Conservation (phyloP, 2,329 filamentous ascomycete species). For the Calonectria honghensis region DNA sequence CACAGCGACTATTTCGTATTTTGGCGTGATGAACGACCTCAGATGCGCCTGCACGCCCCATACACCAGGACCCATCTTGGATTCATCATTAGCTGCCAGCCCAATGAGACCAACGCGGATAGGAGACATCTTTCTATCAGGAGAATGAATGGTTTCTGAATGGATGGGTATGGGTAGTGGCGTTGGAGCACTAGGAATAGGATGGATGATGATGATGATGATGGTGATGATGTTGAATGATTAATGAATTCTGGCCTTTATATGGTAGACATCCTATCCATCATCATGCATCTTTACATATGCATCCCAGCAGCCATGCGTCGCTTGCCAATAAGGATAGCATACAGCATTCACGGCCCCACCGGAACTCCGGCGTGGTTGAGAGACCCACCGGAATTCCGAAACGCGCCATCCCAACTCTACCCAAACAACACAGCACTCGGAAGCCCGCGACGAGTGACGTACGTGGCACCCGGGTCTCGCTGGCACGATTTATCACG, state of each 20-base stretch:
- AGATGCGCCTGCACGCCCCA: constrained; percentile 74
- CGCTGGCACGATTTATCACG: neutral
- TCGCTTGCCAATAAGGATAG: neutral
- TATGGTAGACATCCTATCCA: neutral
- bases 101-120: constrained; percentile 51
- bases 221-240: neutral
- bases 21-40: constrained; percentile 60
- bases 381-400: constrained; percentile 29
- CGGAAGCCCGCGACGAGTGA: neutral
- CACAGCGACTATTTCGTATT: constrained; percentile 69
- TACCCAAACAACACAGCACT: neutral
- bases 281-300: neutral
- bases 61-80: constrained; percentile 38
- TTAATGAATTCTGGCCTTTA: neutral
- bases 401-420: neutral
- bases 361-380: constrained; percentile 34
- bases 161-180: neutral
- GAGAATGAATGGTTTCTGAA: no score
- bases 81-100: constrained; percentile 28
- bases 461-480: no score
- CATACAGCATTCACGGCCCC: neutral
- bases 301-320: neutral
- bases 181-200: no score
- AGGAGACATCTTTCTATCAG: constrained; percentile 30
- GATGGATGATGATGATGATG: neutral